These are phyloP conservation scores for Suillus spraguei DNA, from an alignment of 768 basidiomycete genomes.

Conservation along the genomic window DNA sequence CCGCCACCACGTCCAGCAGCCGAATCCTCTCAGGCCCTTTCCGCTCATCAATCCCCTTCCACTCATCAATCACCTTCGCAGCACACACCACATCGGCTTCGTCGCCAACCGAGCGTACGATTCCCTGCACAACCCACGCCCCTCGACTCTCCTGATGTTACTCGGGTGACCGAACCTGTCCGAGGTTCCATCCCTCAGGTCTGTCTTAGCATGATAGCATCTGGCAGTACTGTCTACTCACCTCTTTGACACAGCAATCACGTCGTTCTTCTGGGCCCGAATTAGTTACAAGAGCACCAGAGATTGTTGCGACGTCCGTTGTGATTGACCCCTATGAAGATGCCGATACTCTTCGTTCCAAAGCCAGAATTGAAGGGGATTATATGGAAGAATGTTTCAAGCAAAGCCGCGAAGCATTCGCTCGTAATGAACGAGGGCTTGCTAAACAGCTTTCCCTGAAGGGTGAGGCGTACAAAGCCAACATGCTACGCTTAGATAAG, in stretches of 20 bases:
- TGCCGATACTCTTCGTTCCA: constrained; percentile 63
- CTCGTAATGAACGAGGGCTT: constrained; percentile 62
- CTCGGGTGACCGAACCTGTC: background rate
- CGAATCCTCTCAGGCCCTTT: too few species aligned
- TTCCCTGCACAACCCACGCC: background rate
- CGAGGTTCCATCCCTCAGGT: background rate
- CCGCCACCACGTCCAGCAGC: background rate
- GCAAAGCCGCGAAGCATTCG: constrained; percentile 69
- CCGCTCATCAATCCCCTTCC: background rate
- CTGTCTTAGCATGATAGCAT: background rate
- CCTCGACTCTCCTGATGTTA: background rate
- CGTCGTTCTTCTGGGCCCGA: background rate
- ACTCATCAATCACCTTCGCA: background rate
- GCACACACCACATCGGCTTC: background rate
- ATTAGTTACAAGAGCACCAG: background rate
- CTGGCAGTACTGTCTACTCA: background rate
- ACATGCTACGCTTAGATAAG: constrained; percentile 74
- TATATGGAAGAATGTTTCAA: constrained; percentile 65
- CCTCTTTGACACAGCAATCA: background rate
- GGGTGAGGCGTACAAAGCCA: constrained; percentile 73
- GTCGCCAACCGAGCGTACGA: background rate
- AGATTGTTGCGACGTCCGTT: background rate
- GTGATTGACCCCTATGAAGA: background rate
- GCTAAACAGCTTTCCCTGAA: constrained; percentile 79
- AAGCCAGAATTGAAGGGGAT: constrained; percentile 75